Conservation (phyloP, 2,329 filamentous ascomycete species). For the Diaporthe ilicicola region DNA sequence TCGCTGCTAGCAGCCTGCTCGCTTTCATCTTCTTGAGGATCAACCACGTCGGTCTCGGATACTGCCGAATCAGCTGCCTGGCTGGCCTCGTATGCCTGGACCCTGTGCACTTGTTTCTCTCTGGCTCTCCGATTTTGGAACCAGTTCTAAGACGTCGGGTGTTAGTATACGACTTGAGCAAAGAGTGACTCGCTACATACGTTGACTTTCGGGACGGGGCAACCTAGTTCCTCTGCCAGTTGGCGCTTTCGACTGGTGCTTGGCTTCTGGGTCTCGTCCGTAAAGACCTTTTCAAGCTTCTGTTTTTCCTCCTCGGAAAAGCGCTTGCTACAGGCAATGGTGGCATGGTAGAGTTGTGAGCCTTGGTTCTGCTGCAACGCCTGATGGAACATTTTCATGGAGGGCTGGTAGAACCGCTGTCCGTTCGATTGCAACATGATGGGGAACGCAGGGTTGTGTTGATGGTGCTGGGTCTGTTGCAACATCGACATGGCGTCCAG, state of each 20-base stretch:
- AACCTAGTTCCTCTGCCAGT: slow-evolving; percentile 32
- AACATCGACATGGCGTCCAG: slow-evolving; percentile 32
- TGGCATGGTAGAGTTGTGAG: slow-evolving; percentile 30
- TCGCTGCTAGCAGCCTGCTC: slow-evolving; percentile 40
- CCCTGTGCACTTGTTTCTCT: slow-evolving; percentile 70
- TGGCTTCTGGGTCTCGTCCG: slow-evolving; percentile 33
- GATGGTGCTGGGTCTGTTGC: slow-evolving; percentile 23
- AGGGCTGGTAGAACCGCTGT: slow-evolving; percentile 27
- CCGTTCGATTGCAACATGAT: slow-evolving; percentile 33
- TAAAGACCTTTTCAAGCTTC: slow-evolving; percentile 34
- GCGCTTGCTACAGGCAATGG: slow-evolving; percentile 32
- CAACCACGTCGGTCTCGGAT: slow-evolving; percentile 43
- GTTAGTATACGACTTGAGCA: slow-evolving; percentile 40
- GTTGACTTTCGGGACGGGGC: slow-evolving; percentile 33
- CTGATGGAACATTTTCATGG: slow-evolving; percentile 31
- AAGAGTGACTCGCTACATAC: slow-evolving; percentile 10
- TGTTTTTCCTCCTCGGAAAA: slow-evolving; percentile 34
- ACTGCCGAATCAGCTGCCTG: slow-evolving; percentile 48
- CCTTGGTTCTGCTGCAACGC: slow-evolving; percentile 27
- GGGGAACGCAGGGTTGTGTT: slow-evolving; percentile 23
- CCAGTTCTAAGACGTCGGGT: slow-evolving; percentile 62
- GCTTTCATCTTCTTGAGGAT: slow-evolving; percentile 41
- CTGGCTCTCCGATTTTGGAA: slow-evolving; percentile 73
- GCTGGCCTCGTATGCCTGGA: slow-evolving; percentile 57
- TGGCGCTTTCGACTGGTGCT: slow-evolving; percentile 33